A percentile compares a stretch with the other conserved stretches of the same genome.
These are phyloP conservation scores for Jackrogersella multiformis DNA, from an alignment of 495 filamentous ascomycete genomes.

Conservation along the genomic window DNA sequence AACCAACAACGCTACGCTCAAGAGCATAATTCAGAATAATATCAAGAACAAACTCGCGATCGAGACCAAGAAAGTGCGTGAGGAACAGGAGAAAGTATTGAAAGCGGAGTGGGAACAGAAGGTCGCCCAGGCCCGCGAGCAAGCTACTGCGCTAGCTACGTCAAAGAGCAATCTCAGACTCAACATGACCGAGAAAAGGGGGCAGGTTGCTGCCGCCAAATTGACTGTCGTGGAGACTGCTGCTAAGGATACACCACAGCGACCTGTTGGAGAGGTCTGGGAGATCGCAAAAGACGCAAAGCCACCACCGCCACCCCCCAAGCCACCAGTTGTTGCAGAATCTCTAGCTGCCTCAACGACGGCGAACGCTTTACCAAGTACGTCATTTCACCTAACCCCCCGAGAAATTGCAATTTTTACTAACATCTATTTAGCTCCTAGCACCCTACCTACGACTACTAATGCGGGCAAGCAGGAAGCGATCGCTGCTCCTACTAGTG, in stretches of 20 bases:
- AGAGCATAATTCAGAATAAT: slow-evolving; percentile 72
- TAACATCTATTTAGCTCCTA: slow-evolving; percentile 36
- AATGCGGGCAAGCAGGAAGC: slow-evolving; percentile 40
- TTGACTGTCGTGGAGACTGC: slow-evolving; percentile 80
- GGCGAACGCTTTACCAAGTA: slow-evolving; percentile 46
- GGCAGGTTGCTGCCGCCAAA: slow-evolving; percentile 71
- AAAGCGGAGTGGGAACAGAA: slow-evolving; percentile 61
- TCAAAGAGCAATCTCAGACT: slow-evolving; percentile 76
- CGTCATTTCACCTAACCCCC: slow-evolving; percentile 9
- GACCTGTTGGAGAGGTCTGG: slow-evolving; percentile 86
- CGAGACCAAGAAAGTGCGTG: slow-evolving; percentile 66
- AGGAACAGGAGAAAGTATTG: slow-evolving; percentile 59
- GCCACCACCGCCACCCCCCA: slow-evolving; percentile 60
- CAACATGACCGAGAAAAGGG: slow-evolving; percentile 81
- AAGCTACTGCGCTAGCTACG: slow-evolving; percentile 63
- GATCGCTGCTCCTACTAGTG: slow-evolving; percentile 32
- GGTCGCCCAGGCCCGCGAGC: slow-evolving; percentile 59
- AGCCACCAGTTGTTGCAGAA: slow-evolving; percentile 46
- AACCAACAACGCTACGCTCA: slow-evolving; percentile 69
- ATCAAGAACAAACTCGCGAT: slow-evolving; percentile 66
- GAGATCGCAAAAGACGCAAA: slow-evolving; percentile 77
- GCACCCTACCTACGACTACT: slow-evolving; percentile 18
- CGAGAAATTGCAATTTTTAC: slow-evolving; percentile 4
- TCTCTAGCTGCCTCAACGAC: slow-evolving; percentile 44
- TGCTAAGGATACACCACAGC: slow-evolving; percentile 82